Base-by-base conservation (phyloP, 257 asterid species). In the Jacaranda copaia region DNA sequence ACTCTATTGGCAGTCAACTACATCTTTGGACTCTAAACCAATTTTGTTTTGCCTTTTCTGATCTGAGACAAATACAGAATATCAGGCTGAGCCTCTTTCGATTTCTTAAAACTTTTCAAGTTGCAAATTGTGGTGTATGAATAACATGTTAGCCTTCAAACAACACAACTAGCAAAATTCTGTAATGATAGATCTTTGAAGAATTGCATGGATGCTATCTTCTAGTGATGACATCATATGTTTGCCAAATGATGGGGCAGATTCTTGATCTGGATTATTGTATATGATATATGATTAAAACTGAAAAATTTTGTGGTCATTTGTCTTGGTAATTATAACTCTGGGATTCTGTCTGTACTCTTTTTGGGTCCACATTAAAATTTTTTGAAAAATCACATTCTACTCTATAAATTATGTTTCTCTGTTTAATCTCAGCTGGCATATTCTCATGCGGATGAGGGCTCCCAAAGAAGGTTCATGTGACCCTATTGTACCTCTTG, bases 401-500 rank as follows among this genome's bases (percentile, higher is more conserved):
- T 70, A 66, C 59, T 56, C 49, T 35, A 38, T 12, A 38, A 43
- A 19, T 69, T 52, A 46, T 73, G 80, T 46, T 63, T 68, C 13
- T 73, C 70, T 53, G 40, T 78, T 79, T 65, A 64, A 72, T 53
- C 85, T 60, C 89, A 96, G 98, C 83, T 96, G 99, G 99, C 99
- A 96, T 85, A 84, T 96, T 81, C 92, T 89, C 69, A 96, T 93
- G 98, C 88, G 94, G 84, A 93, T 93, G 98, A 93, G 78, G 87
- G 91, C 86, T 78, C 90, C 95, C 12, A 80, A 78, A 69, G 85
- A 87, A 70, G 96, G 91, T 78, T 76, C 93, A 43, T 91, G 89
- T 72, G 97, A 96, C 70, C 97, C 98, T 53, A 84, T 93, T 81
- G 96, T 97, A 72, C 99, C 97, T 25, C 87, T 91, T 56, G 97